These are phyloP conservation scores for Diaporthe citrichinensis DNA, from an alignment of 2,329 filamentous ascomycete genomes.

Conservation along the genomic window DNA sequence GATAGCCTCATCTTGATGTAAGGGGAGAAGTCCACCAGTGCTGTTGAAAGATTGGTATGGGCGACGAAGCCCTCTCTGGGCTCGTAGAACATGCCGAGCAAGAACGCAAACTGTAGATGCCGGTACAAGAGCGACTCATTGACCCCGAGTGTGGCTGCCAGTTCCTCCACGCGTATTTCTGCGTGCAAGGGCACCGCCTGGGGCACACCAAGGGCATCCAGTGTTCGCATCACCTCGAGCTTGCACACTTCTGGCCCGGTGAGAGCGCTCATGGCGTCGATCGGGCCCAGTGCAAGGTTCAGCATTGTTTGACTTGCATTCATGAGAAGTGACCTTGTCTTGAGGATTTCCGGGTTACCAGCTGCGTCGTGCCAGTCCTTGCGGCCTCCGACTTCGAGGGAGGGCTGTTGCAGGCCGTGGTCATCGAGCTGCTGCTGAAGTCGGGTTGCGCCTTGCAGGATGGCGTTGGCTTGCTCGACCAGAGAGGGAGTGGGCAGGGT, in stretches of 20 bases:
- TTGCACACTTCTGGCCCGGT: neutral
- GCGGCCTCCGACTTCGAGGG: conserved; percentile 37
- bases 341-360: neutral
- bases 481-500: conserved; percentile 22
- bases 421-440: conserved; percentile 32
- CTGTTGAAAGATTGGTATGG: conserved; percentile 40
- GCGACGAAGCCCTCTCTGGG: conserved; percentile 36
- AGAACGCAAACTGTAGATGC: conserved; percentile 42
- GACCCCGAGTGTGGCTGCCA: neutral
- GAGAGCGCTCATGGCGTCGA: neutral
- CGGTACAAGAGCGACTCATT: conserved; percentile 21
- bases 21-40: conserved; percentile 29
- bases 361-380: conserved; percentile 36
- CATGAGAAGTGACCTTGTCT: neutral
- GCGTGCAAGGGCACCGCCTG: neutral
- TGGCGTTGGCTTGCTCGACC: conserved; percentile 34
- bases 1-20: conserved; percentile 35
- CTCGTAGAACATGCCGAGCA: conserved; percentile 41
- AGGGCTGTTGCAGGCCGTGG: neutral
- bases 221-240: conserved; percentile 5
- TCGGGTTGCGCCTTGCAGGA: conserved; percentile 37
- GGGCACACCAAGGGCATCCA: neutral
- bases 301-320: neutral
- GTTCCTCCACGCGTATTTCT: neutral
- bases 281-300: neutral